Base-by-base conservation (phyloP, 352 stramenopile genomes). In the Phytophthora boehmeriae region DNA sequence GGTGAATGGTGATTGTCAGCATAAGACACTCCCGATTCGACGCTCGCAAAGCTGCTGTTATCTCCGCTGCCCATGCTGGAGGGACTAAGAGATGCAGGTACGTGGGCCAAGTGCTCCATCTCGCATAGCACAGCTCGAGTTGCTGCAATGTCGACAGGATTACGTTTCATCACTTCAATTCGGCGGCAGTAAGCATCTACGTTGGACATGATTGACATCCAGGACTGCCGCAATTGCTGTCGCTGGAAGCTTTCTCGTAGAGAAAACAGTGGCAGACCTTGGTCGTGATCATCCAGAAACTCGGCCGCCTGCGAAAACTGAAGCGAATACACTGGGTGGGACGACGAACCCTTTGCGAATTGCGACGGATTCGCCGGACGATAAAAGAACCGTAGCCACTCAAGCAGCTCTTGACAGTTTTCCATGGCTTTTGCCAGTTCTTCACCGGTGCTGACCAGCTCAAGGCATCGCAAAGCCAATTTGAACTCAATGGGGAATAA, bases 401-500 rank as follows among this genome's bases (percentile, higher is more conserved):
- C 62, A 16, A 83, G 19, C 10, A 83, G 20, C 25, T 75, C 52
- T 1, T 78, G 54, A 39, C 62, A 81, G 6, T 71, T 68, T 11
- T 69, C 47, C 14, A 78, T 68, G 23, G 49, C 57, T 27, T 66
- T 55, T 8, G 64, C 53, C 20, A 79, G 20, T 5, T 81, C 58
- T 13, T 84, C 50, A 1, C 49, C 69, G n/a, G 44, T 39, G 35
- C 70, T 59, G 6, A 83, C 49, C 1, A 84, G 63, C 56, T 78
- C 71, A 4, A 80, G 66, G 63, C 66, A 85, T 5, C 42, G 45
- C 17, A 91, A 41, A 5, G 68, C 76, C 5, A 95, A 44, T 52
- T 88, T 84, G 46, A 81, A 81, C 47, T 89, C 82, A 4, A 95
- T 66, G 8, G 86, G 83, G 10, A 94, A 83, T 0, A 81, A 59